Percentiles rank a stretch among this genome's conserved stretches.
These are phyloP conservation scores for Thielaviopsis ethacetica DNA, from an alignment of 2,329 filamentous ascomycete genomes.

Conservation along the genomic window DNA sequence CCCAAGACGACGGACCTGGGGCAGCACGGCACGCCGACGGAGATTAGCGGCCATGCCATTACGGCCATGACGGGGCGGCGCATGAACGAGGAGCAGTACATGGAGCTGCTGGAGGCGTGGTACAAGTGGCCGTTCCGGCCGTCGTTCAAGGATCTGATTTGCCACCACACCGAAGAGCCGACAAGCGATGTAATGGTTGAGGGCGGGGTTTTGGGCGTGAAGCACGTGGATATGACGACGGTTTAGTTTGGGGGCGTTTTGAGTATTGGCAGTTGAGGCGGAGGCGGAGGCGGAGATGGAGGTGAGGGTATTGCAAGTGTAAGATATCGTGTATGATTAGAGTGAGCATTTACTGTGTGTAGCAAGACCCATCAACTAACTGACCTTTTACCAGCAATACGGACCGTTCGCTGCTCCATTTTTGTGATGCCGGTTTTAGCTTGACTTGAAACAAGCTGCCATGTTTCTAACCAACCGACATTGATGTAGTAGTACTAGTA, in stretches of 20 bases:
- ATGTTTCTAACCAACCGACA: too few relatives aligned
- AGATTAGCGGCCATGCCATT: constrained; percentile 17
- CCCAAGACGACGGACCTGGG: constrained; percentile 30
- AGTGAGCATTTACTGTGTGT: too few relatives aligned
- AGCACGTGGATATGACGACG: not conserved
- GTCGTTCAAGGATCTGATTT: constrained; percentile 30
- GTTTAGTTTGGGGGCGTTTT: not conserved
- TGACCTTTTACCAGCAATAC: too few relatives aligned
- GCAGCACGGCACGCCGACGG: constrained; percentile 28
- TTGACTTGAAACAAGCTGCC: too few relatives aligned
- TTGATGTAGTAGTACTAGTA: too few relatives aligned
- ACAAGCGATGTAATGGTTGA: not conserved
- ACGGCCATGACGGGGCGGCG: constrained; percentile 28
- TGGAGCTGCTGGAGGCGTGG: constrained; percentile 43
- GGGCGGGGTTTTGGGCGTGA: not conserved
- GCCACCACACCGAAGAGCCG: constrained; percentile 20
- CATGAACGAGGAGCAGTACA: constrained; percentile 37
- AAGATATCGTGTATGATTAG: too few relatives aligned
- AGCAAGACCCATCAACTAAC: too few relatives aligned
- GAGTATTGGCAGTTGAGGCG: too few relatives aligned
- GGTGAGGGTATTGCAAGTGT: too few relatives aligned
- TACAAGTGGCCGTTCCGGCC: constrained; percentile 50
- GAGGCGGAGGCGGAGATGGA: too few relatives aligned
- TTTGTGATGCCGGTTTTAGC: too few relatives aligned
- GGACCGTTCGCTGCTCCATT: too few relatives aligned